Evolutionary conservation across 164 flowering plant species (phyloP), one percentile per base, ranked within the genome.

Genomic region (Tetrastigma voinierianum): DNA sequence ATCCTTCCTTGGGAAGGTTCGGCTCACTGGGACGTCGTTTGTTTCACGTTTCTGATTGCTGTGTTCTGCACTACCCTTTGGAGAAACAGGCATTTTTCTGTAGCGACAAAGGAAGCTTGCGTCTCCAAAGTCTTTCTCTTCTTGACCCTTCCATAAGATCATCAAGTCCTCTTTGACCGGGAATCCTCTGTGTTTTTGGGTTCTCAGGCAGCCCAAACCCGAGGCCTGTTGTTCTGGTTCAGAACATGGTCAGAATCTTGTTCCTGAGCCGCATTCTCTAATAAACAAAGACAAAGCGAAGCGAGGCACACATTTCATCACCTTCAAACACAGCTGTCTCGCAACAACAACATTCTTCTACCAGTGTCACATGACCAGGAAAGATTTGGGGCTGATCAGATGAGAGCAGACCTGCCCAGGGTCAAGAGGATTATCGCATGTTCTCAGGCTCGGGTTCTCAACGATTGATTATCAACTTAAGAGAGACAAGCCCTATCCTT

Each of bases 401-500:
- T 81, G 80, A 76, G 57, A 66, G 23, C 78, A 64, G 72, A 65
- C 46, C 70, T 70, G 15, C 83, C n/a, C n/a, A 65, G 59, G 66
- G 59, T 61, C 65, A 83, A 8, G 72, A 19, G 40, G 8, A 58
- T 49, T 64, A 68, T 23, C 80, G 43, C 11, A 63, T 65, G 62
- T 70, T 23, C 51, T 15, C 78, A 15, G 81, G 82, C 4, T 48
- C 70, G 16, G 25, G 81, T 56, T 64, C 71, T 3, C 82, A 85
- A 14, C 70, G 80, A 57, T 19, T 68, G 94, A 87, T n/a, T 91
- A 82, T 75, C 52, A 80, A 2, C 75, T 91, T 1, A 88, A 81
- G n/a, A 78, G 98, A 94, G 69, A 91, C 97, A 18, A 87, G 77
- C 72, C 98, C 97, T 40, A 64, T 72, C 53, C 87, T 91, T 61